Evolutionary conservation across 176 grass and related monocot species (phyloP), one percentile per base, ranked within the genome.

Genomic region (Melocanna baccifera): DNA sequence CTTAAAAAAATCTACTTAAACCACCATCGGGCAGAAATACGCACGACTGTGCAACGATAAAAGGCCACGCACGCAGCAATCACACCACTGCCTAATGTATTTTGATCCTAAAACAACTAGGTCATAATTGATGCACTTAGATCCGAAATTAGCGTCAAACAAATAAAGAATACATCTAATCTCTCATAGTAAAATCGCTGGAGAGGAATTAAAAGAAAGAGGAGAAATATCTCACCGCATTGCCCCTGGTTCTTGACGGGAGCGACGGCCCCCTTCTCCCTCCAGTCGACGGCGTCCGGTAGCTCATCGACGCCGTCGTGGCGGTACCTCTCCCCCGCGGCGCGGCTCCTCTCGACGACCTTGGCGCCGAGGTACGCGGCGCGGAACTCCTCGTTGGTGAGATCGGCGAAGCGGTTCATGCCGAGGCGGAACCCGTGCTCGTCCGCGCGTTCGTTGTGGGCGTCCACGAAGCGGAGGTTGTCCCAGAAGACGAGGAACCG

Each of bases 401-500:
- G 82, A 82, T 97, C 94, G 51, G 91, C 89, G 73, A 97, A 97
- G 43, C 51, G 84, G 87, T 97, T 97, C 81, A 91, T 84, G 0
- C 94, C 94, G 20, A 97, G 91, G 59, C 64, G 79, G 89, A 78
- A 97, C 0, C 84, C 75, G 69, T 53, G 73, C 2, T 83, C 29
- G 2, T 40, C 73, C 36, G 81, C 83, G 5, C 78, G 88, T 4
- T 83, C 89, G 77, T 98, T 98, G 85, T 95, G 96, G 12, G 85
- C 87, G 67, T 98, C 96, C 58, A 95, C 79, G 86, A 98, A 98
- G 20, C 62, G 20, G 6, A 98, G 85, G 84, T 98, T 98, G 76
- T 98, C 96, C 79, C 88, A 87, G 89, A 98, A 98, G 0, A 89
- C 86, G 1, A 58, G 82, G 84, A 98, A 95, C 0, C 96, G 85